A percentile compares a stretch with the other conserved stretches of the same genome.
Conservation (phyloP, 2,329 filamentous ascomycete species). For the Didymella keratinophila region DNA sequence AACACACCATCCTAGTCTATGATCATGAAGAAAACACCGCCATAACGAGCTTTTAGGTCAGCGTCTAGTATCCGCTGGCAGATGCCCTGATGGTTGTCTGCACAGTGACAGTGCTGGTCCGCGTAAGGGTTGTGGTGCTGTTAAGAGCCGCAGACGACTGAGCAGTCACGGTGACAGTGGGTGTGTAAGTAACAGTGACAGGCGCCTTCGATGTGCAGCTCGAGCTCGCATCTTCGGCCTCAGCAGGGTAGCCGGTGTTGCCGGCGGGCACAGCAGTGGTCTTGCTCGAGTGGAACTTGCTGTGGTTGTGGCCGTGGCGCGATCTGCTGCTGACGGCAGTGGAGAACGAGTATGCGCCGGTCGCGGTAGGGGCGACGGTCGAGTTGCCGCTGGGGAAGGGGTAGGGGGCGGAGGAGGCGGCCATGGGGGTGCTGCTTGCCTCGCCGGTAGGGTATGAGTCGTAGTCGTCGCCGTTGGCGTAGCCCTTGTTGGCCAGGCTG, state of each 20-base stretch:
- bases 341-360: constrained; percentile 7
- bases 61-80: constrained; percentile 10
- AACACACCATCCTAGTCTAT: constrained; percentile 6
- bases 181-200: constrained; percentile 39
- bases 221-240: constrained; percentile 6
- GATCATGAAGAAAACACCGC: constrained; percentile 1
- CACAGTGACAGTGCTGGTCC: constrained; percentile 39
- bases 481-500: constrained; percentile 26
- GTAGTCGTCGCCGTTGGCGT: constrained; percentile 11
- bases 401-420: constrained; percentile 4
- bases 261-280: constrained; percentile 20
- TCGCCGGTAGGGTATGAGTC: background rate
- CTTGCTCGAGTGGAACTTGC: constrained; percentile 17
- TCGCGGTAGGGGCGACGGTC: constrained; percentile 15
- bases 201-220: constrained; percentile 30
- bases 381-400: constrained; percentile 15
- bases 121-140: constrained; percentile 34
- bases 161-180: constrained; percentile 39
- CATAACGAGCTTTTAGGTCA: background rate
- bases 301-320: constrained; percentile 18
- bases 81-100: constrained; percentile 3
- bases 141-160: constrained; percentile 14
- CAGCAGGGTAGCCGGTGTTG: constrained; percentile 17
- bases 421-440: background rate
- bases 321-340: constrained; percentile 5